Conservation (phyloP, 73 alveolate species). For the Paramecium pentaurelia region DNA sequence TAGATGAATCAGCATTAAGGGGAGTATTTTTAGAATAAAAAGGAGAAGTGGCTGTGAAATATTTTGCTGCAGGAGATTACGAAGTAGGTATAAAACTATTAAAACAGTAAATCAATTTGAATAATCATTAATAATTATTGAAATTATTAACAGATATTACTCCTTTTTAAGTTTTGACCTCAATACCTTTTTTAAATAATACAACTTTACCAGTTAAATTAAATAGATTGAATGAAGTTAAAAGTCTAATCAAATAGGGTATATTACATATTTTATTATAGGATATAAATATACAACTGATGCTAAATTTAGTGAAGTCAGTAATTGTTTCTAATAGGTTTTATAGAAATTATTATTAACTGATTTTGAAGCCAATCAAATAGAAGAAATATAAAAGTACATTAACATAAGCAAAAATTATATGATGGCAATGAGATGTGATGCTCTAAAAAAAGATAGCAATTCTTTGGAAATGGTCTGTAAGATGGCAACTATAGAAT, state of each 20-base stretch:
- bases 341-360: neutral
- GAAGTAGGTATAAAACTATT: neutral
- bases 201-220: neutral
- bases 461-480: constrained; percentile 49
- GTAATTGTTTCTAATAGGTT: constrained; percentile 40
- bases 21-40: neutral
- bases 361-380: neutral
- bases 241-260: neutral
- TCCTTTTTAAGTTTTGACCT: neutral
- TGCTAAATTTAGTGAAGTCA: constrained; percentile 52
- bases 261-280: neutral
- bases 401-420: constrained; percentile 18
- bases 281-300: constrained; percentile 56
- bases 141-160: neutral
- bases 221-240: neutral
- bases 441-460: neutral
- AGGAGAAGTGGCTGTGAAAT: neutral
- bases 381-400: neutral
- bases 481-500: constrained; percentile 50
- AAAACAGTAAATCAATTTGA: neutral
- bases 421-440: constrained; percentile 58
- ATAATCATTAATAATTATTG: neutral
- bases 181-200: neutral
- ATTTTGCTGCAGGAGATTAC: constrained; percentile 1
- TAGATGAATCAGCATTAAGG: neutral